These are phyloP conservation scores for Lentinus brumalis DNA, from an alignment of 768 basidiomycete genomes.

Conservation along the genomic window DNA sequence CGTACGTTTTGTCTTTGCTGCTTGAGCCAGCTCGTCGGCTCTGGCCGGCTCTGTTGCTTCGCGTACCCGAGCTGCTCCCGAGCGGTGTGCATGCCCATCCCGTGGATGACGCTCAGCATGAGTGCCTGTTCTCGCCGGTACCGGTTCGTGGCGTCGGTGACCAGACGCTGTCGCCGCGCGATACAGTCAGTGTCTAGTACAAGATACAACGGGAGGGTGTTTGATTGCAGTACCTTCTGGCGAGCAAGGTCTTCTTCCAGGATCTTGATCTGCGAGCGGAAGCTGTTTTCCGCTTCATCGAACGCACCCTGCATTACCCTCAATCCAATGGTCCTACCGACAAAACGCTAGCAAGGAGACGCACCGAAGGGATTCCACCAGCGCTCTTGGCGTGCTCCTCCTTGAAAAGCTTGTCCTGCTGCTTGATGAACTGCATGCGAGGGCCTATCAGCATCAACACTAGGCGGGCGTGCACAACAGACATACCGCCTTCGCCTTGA, in stretches of 20 bases:
- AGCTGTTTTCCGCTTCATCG: constrained; percentile 66
- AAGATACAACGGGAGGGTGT: constrained; percentile 23
- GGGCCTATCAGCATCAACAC: neutral
- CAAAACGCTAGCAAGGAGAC: constrained; percentile 17
- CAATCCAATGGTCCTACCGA: neutral
- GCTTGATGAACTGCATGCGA: constrained; percentile 77
- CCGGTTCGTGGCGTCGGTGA: constrained; percentile 54
- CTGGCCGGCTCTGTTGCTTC: constrained; percentile 43
- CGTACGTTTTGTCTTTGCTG: constrained; percentile 60
- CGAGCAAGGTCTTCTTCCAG: constrained; percentile 41
- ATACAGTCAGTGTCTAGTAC: neutral
- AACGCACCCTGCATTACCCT: constrained; percentile 47
- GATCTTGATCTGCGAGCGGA: constrained; percentile 34
- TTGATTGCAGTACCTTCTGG: constrained; percentile 46
- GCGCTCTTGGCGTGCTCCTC: constrained; percentile 70
- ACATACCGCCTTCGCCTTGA: constrained; percentile 72
- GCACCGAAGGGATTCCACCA: constrained; percentile 46
- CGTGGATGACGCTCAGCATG: constrained; percentile 77
- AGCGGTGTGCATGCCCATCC: constrained; percentile 62
- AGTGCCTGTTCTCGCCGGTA: constrained; percentile 80
- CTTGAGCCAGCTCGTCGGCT: constrained; percentile 70
- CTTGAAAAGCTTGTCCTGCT: constrained; percentile 87
- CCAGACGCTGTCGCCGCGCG: constrained; percentile 39
- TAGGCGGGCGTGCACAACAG: neutral
- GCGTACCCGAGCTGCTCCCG: constrained; percentile 60